Conservation (phyloP, 2,329 filamentous ascomycete genomes). For the Rachicladosporium sp. region DNA sequence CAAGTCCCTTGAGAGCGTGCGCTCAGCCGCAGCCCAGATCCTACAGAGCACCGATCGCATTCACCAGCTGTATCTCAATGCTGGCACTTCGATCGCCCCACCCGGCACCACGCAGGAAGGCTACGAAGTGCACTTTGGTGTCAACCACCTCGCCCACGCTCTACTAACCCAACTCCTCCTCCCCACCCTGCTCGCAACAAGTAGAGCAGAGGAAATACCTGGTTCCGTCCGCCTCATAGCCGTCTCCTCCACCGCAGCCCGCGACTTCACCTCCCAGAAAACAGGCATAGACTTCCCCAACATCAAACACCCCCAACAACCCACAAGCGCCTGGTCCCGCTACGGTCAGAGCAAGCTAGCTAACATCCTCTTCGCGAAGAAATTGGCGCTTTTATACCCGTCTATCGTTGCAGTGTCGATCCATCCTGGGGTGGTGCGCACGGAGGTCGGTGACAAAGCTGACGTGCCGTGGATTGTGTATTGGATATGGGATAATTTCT, state of each 20-base stretch:
- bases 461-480: conserved; percentile 2
- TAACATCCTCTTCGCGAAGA: conserved; percentile 34
- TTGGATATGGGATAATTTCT: conserved; percentile 6
- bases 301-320: not conserved
- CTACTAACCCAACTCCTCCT: conserved; percentile 36
- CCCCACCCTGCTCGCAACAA: conserved; percentile 30
- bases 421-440: conserved; percentile 39
- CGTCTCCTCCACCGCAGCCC: conserved; percentile 1
- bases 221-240: not conserved
- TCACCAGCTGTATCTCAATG: conserved; percentile 6
- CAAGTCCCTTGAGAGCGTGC: conserved; percentile 37
- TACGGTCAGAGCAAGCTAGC: conserved; percentile 41
- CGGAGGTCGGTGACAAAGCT: conserved; percentile 24
- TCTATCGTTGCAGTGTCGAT: conserved; percentile 31
- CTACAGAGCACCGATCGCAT: conserved; percentile 13
- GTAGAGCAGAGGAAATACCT: conserved; percentile 4
- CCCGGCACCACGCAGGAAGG: conserved; percentile 32
- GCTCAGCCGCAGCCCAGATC: conserved; percentile 32
- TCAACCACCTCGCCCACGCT: conserved; percentile 39
- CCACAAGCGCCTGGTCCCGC: conserved; percentile 19
- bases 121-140: conserved; percentile 40
- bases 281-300: not conserved
- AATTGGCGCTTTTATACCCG: conserved; percentile 33
- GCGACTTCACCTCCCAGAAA: not conserved
- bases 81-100: conserved; percentile 28